Conservation (phyloP, 352 stramenopile genomes). For the Bremia lactucae region DNA sequence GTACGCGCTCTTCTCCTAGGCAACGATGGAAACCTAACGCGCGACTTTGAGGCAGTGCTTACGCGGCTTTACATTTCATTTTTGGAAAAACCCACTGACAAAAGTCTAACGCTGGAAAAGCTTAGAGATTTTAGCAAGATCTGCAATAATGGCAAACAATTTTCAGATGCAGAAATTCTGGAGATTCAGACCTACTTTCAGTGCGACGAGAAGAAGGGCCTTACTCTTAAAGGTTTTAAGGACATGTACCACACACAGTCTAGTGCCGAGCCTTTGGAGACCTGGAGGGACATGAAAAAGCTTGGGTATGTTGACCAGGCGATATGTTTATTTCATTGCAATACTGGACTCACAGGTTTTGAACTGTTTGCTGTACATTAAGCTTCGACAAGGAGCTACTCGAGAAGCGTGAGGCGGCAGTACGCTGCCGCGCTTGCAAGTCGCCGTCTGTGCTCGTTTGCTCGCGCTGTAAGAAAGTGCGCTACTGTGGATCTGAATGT, state of each 20-base stretch:
- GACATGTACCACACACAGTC: conserved; percentile 89
- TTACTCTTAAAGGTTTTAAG: conserved; percentile 85
- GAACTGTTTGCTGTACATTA: no score
- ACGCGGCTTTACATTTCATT: conserved; percentile 82
- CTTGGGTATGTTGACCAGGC: conserved; percentile 47
- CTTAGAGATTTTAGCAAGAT: conserved; percentile 85
- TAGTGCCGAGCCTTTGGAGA: conserved; percentile 81
- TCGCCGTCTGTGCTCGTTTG: conserved; percentile 63
- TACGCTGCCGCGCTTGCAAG: conserved; percentile 78
- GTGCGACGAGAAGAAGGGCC: conserved; percentile 84
- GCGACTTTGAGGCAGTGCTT: conserved; percentile 78
- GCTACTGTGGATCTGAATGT: conserved; percentile 81
- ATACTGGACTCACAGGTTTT: conserved; percentile 1
- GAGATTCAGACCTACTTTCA: conserved; percentile 89
- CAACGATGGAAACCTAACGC: conserved; percentile 72
- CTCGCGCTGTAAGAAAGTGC: conserved; percentile 79
- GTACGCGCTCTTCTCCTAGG: conserved; percentile 73
- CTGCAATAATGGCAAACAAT: conserved; percentile 82
- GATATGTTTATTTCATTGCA: neutral
- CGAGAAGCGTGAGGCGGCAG: conserved; percentile 54
- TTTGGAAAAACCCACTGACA: conserved; percentile 68
- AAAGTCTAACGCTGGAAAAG: conserved; percentile 73
- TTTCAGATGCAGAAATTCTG: conserved; percentile 84
- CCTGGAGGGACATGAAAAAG: conserved; percentile 85
- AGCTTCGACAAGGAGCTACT: conserved; percentile 69